A percentile compares a stretch with the other conserved stretches of the same genome.
Evolutionary conservation across 306 rosid genomes (phyloP).

Genomic region (Purshia tridentata): DNA sequence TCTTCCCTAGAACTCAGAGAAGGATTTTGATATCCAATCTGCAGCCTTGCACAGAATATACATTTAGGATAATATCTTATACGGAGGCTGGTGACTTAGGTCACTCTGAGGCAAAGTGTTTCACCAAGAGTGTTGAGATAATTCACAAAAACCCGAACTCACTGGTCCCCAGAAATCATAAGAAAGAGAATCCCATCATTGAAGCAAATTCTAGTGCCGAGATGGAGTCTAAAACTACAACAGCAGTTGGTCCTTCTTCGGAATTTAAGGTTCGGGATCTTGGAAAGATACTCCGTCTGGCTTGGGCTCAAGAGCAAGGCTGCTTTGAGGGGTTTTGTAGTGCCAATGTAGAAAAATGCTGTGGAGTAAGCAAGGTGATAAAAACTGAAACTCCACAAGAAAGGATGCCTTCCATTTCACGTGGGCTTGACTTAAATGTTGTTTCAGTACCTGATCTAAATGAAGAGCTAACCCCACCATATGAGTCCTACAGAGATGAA

Average conservation of each 20-base stretch:
- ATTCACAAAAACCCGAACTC: conserved; percentile 50
- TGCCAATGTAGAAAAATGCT: conserved; percentile 63
- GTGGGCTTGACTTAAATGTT: conserved; percentile 87
- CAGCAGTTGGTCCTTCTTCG: conserved; percentile 43
- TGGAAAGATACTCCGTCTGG: conserved; percentile 71
- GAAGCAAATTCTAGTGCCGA: conserved; percentile 57
- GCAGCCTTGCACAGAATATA: conserved; percentile 89
- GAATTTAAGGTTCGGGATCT: conserved; percentile 95
- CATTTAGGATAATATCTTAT: conserved; percentile 76
- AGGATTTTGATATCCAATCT: conserved; percentile 82
- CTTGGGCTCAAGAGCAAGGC: conserved; percentile 86
- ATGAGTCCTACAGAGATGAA: conserved; percentile 90
- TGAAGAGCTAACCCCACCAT: conserved; percentile 94
- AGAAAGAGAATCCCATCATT: conserved; percentile 41
- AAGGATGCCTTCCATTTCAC: conserved; percentile 55
- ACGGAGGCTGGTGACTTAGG: conserved; percentile 80
- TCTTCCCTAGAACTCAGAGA: conserved; percentile 80
- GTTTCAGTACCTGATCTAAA: conserved; percentile 89
- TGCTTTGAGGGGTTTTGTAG: conserved; percentile 71
- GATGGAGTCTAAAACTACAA: conserved; percentile 46
- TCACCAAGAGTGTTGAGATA: conserved; percentile 87
- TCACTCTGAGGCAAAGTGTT: conserved; percentile 97
- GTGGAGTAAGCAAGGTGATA: conserved; percentile 51
- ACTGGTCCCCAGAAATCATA: conserved; percentile 35
- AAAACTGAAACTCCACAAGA: conserved; percentile 57